Evolutionary conservation across 75 land plant genomes (phyloP).

Genomic region (Pseudotsuga menziesii): DNA sequence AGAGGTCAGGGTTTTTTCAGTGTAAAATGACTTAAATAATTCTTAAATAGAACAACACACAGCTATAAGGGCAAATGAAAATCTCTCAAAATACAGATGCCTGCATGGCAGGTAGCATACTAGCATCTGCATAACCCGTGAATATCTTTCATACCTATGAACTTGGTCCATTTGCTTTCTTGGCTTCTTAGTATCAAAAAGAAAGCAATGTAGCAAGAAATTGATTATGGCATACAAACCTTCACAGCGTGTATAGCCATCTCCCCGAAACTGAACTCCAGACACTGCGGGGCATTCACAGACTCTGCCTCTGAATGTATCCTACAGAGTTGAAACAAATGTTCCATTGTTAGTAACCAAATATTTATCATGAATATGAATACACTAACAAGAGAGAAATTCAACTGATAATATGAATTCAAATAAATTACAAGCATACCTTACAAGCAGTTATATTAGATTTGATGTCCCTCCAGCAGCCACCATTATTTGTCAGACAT

Average conservation of each 20-base stretch:
- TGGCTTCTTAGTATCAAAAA: background rate
- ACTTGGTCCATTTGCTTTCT: background rate
- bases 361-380: background rate
- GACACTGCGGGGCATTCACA: slow-evolving; percentile 57
- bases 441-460: slow-evolving; percentile 58
- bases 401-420: background rate
- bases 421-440: slow-evolving; percentile 17
- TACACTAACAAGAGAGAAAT: background rate
- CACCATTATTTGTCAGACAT: slow-evolving; percentile 61
- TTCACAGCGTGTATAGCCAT: slow-evolving; percentile 60
- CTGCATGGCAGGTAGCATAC: background rate
- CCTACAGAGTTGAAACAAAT: slow-evolving; percentile 23
- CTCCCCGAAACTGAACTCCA: slow-evolving; percentile 62
- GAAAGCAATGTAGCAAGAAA: background rate
- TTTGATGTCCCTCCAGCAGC: slow-evolving; percentile 49
- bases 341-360: background rate
- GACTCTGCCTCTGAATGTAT: slow-evolving; percentile 63
- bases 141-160: background rate
- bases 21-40: no score
- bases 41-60: background rate
- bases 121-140: background rate
- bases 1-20: no score
- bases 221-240: slow-evolving; percentile 16
- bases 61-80: background rate
- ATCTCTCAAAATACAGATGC: no score